Percentiles rank a stretch among this genome's conserved stretches.
Evolutionary conservation across 768 basidiomycete genomes (phyloP).

Genomic region (Crepidotus variabilis): DNA sequence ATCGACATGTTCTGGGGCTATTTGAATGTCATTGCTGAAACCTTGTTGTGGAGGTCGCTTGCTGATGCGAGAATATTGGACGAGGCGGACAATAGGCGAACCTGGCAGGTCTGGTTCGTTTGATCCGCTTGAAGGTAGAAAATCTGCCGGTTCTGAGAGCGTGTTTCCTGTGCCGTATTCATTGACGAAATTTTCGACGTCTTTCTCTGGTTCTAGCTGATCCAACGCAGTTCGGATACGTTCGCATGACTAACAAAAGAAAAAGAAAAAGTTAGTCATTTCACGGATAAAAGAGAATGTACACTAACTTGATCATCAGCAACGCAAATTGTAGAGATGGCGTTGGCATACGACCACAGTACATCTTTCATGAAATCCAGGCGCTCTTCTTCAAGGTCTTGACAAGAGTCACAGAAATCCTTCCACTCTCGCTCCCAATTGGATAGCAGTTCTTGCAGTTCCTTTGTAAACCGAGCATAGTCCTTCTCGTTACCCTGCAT

Average conservation of each 20-base stretch:
- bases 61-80: slow-evolving; percentile 28
- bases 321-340: slow-evolving; percentile 91
- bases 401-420: slow-evolving; percentile 90
- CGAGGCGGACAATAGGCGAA: slow-evolving; percentile 21
- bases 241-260: slow-evolving; percentile 75
- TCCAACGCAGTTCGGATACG: slow-evolving; percentile 81
- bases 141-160: slow-evolving; percentile 75
- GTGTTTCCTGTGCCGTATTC: slow-evolving; percentile 83
- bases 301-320: slow-evolving; percentile 79
- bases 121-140: slow-evolving; percentile 59
- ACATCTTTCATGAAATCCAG: slow-evolving; percentile 92
- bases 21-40: slow-evolving; percentile 11
- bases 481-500: slow-evolving; percentile 90
- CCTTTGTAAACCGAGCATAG: slow-evolving; percentile 75
- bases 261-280: slow-evolving; percentile 2
- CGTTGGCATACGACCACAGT: slow-evolving; percentile 94
- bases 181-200: slow-evolving; percentile 82
- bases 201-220: slow-evolving; percentile 77
- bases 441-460: slow-evolving; percentile 65
- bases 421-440: slow-evolving; percentile 96
- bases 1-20: slow-evolving; percentile 11
- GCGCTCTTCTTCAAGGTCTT: slow-evolving; percentile 95
- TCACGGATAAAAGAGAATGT: slow-evolving; percentile 1
- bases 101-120: slow-evolving; percentile 23
- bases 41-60: slow-evolving; percentile 20